Conservation (phyloP, 805 yeast genomes). For the Wickerhamomyces alni region DNA sequence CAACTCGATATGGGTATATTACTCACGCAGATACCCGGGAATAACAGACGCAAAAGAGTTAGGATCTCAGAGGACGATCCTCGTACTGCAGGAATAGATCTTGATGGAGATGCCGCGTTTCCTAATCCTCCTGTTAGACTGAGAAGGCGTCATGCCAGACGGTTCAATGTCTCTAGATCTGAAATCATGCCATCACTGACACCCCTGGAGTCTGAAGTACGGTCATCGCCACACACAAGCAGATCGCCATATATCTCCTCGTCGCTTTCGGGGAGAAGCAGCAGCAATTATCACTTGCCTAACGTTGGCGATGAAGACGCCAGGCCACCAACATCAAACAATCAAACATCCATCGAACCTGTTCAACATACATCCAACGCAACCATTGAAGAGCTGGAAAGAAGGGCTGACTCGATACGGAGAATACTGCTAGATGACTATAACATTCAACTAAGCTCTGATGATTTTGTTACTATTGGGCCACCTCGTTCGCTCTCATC, state of each 20-base stretch:
- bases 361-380: too few species aligned
- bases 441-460: slow-evolving; percentile 1
- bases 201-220: background rate
- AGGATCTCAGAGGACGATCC: slow-evolving; percentile 6
- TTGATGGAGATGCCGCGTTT: background rate
- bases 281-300: background rate
- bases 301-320: background rate
- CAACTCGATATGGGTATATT: slow-evolving; percentile 2
- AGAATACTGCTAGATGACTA: background rate
- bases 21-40: background rate
- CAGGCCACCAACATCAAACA: too few species aligned
- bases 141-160: slow-evolving; percentile 7
- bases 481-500: too few species aligned
- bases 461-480: too few species aligned
- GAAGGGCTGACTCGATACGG: slow-evolving; percentile 2
- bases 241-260: background rate
- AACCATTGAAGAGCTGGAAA: slow-evolving; percentile 2
- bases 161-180: slow-evolving; percentile 1
- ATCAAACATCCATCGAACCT: too few species aligned
- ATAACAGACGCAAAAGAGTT: slow-evolving; percentile 3
- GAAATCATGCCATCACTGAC: background rate
- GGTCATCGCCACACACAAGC: too few species aligned
- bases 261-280: background rate
- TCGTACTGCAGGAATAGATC: background rate
- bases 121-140: background rate